These are phyloP conservation scores for Microcyclosporella mali DNA, from an alignment of 2,329 filamentous ascomycete species.

Conservation along the genomic window DNA sequence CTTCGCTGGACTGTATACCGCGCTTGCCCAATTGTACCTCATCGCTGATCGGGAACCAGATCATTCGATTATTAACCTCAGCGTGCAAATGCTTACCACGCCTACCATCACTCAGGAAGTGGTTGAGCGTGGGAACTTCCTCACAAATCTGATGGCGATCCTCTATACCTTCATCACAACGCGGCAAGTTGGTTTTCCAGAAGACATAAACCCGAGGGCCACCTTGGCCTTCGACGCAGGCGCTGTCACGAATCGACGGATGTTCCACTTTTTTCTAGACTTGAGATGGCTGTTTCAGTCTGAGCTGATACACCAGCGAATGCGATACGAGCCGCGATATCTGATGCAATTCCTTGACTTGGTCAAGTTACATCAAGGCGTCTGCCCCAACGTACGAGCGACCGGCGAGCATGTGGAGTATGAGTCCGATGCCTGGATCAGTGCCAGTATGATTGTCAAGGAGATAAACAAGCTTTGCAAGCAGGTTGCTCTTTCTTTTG, in stretches of 20 bases:
- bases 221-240: conserved; percentile 90
- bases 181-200: conserved; percentile 88
- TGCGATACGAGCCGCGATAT: conserved; percentile 79
- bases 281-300: conserved; percentile 86
- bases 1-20: conserved; percentile 93
- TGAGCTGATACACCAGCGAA: conserved; percentile 75
- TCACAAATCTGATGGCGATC: conserved; percentile 92
- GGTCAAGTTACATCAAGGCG: conserved; percentile 92
- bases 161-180: conserved; percentile 96
- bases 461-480: conserved; percentile 91
- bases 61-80: conserved; percentile 97
- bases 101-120: conserved; percentile 95
- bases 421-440: conserved; percentile 97
- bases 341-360: conserved; percentile 91
- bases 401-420: conserved; percentile 96
- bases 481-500: conserved; percentile 82
- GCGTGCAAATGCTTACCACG: conserved; percentile 91
- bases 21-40: conserved; percentile 85
- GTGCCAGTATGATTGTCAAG: conserved; percentile 84
- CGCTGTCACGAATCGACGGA: conserved; percentile 85
- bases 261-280: conserved; percentile 97
- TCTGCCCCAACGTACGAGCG: conserved; percentile 87
- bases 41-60: conserved; percentile 95
- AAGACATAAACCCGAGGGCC: conserved; percentile 77
- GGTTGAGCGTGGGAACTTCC: conserved; percentile 88